phyloP scores from a whole-genome alignment of 1,284 basidiomycete species.

The Sanghuangporus weigelae region DNA sequence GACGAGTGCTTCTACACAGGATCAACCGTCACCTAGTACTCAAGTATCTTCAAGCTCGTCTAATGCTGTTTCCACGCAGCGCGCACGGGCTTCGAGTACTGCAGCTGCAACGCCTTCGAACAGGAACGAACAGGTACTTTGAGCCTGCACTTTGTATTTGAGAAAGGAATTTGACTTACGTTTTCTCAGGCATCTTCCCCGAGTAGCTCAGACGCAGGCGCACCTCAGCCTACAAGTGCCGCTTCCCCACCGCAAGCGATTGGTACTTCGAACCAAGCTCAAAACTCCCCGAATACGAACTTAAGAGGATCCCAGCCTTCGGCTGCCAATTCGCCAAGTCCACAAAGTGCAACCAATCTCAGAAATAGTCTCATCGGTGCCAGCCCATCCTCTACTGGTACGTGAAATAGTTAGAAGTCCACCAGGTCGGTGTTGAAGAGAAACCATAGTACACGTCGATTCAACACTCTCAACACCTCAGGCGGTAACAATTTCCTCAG shows the following conservation, averaged over 20 bases:
- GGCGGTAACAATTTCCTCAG: conserved; percentile 2
- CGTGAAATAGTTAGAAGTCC: neutral
- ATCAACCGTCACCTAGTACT: neutral
- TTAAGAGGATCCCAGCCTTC: neutral
- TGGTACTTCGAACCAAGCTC: neutral
- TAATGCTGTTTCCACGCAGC: conserved; percentile 5
- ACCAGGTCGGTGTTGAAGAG: neutral
- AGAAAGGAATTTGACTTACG: neutral
- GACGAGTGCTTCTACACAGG: neutral
- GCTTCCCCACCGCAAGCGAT: neutral
- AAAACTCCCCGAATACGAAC: neutral
- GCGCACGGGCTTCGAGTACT: neutral
- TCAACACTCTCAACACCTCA: conserved; percentile 4
- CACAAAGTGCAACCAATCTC: neutral
- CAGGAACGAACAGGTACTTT: neutral
- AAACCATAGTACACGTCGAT: neutral
- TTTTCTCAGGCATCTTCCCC: neutral
- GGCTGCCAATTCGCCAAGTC: conserved; percentile 3
- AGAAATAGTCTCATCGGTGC: neutral
- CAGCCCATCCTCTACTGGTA: neutral
- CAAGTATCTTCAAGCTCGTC: neutral
- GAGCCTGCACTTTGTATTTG: neutral
- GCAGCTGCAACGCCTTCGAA: neutral
- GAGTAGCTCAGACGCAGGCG: no score
- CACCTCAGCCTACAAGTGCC: neutral